These are phyloP conservation scores for Penicillium dipodomyicola DNA, from an alignment of 495 filamentous ascomycete species.

Conservation along the genomic window DNA sequence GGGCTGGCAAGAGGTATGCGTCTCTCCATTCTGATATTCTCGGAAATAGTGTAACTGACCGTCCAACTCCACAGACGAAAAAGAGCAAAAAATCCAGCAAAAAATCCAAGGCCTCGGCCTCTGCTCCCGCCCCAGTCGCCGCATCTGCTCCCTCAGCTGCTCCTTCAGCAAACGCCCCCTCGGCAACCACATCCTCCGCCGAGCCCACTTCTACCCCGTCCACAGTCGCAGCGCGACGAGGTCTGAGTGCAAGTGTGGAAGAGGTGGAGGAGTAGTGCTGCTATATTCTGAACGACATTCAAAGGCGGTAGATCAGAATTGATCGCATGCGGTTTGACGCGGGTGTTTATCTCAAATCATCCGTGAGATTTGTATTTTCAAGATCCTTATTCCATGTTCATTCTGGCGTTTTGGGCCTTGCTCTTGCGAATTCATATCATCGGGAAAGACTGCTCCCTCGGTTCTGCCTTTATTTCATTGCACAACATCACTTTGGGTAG, in stretches of 20 bases:
- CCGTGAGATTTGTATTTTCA: neutral
- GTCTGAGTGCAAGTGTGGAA: constrained; percentile 62
- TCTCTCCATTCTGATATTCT: neutral
- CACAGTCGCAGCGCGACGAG: constrained; percentile 41
- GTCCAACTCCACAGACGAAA: constrained; percentile 29
- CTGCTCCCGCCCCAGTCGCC: constrained; percentile 16
- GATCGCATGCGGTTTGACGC: neutral
- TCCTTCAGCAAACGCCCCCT: constrained; percentile 33
- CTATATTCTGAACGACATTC: neutral
- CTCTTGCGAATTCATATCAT: neutral
- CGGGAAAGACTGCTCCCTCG: neutral
- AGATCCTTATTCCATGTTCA: neutral
- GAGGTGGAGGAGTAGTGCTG: constrained; percentile 61
- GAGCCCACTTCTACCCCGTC: constrained; percentile 50
- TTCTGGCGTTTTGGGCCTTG: constrained; percentile 3
- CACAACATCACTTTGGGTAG: neutral
- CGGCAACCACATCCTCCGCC: constrained; percentile 58
- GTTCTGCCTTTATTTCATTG: neutral
- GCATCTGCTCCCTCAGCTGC: constrained; percentile 51
- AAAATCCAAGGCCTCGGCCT: constrained; percentile 58
- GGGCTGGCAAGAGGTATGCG: constrained; percentile 93
- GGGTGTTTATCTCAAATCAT: neutral
- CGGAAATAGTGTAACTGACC: neutral
- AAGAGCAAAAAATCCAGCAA: constrained; percentile 67
- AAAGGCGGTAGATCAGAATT: constrained; percentile 1